Evolutionary conservation across 305 asterid genomes (phyloP).

Genomic region (Fraxinus xanthoxyloides): DNA sequence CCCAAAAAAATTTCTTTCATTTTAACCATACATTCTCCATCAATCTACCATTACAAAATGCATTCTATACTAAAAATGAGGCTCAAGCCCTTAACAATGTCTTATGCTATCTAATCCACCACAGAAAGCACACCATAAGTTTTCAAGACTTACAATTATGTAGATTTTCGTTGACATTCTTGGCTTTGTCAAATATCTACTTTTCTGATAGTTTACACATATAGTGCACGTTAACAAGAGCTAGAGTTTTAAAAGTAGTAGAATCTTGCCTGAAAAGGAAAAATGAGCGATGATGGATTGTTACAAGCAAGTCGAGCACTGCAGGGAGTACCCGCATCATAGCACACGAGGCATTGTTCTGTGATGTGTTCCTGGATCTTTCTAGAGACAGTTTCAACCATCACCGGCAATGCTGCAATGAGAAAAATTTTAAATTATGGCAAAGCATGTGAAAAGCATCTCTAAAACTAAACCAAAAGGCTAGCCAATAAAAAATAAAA

Average conservation of each 20-base stretch:
- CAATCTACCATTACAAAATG: too few species aligned
- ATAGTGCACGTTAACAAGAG: background rate
- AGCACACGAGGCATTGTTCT: constrained; percentile 91
- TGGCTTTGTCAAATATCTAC: background rate
- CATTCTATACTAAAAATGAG: too few species aligned
- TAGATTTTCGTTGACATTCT: constrained; percentile 10
- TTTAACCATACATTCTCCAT: too few species aligned
- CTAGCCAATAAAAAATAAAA: background rate
- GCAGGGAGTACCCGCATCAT: constrained; percentile 80
- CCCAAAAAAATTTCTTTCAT: too few species aligned
- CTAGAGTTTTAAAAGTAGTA: constrained; percentile 6
- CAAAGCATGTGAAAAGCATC: background rate
- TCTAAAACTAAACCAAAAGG: background rate
- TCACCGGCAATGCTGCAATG: constrained; percentile 76
- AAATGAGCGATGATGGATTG: constrained; percentile 77
- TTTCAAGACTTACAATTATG: background rate
- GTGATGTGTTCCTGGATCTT: constrained; percentile 74
- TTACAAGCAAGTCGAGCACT: constrained; percentile 77
- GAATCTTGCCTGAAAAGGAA: constrained; percentile 83
- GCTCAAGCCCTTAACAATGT: background rate
- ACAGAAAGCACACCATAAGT: background rate
- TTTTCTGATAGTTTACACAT: background rate
- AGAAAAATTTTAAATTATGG: constrained; percentile 19
- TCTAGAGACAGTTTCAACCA: constrained; percentile 72
- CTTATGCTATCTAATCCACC: background rate